Evolutionary conservation across 2,329 filamentous ascomycete genomes (phyloP).

Genomic region (Alternaria novae-zelandiae): DNA sequence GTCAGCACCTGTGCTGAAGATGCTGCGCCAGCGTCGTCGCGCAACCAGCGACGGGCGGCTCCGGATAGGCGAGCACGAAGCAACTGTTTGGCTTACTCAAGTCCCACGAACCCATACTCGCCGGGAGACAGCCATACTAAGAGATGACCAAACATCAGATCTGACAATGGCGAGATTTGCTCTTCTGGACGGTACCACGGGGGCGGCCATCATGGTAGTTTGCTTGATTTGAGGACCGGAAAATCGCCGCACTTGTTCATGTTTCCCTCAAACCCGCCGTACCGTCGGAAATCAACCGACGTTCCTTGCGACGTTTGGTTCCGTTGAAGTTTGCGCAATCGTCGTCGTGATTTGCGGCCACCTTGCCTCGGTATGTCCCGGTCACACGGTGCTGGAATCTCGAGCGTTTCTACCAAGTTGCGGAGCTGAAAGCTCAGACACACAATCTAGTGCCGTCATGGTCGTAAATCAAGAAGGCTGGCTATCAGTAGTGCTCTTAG

Average conservation of each 20-base stretch:
- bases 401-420: too few species aligned
- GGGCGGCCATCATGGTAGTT: not conserved
- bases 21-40: not conserved
- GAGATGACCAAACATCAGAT: constrained; percentile 1
- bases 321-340: constrained; percentile 1
- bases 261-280: constrained; percentile 1
- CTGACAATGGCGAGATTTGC: constrained; percentile 3
- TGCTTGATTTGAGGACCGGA: constrained; percentile 9
- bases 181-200: not conserved
- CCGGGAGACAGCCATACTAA: constrained; percentile 8
- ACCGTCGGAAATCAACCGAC: not conserved
- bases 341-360: not conserved
- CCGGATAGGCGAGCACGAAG: constrained; percentile 17
- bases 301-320: not conserved
- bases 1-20: not conserved
- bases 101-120: constrained; percentile 28
- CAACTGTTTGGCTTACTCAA: constrained; percentile 1
- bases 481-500: constrained; percentile 20
- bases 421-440: not conserved
- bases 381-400: not conserved
- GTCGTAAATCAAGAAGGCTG: constrained; percentile 24
- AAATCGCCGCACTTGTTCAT: not conserved
- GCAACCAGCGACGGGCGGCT: constrained; percentile 6
- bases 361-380: not conserved
- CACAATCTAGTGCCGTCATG: constrained; percentile 11